phyloP scores from a whole-genome alignment of 2,329 filamentous ascomycete species.

The Pochonia chlamydosporia region DNA sequence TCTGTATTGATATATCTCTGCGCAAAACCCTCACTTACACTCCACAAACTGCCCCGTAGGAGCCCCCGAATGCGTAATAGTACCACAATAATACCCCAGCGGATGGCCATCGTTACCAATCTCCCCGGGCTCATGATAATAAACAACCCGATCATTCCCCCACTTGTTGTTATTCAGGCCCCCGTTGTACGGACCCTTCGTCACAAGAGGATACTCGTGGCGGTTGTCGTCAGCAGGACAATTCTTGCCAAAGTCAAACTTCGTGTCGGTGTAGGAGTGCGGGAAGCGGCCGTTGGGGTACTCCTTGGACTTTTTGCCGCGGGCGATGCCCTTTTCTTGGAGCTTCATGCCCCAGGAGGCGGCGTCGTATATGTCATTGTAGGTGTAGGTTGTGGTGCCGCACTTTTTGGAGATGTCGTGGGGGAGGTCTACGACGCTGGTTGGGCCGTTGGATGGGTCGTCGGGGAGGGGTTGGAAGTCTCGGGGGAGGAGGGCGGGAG shows the following conservation, averaged over 20 bases:
- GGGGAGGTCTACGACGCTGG: no score
- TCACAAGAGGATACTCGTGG: no score
- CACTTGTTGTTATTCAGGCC: neutral
- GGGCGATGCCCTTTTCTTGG: neutral
- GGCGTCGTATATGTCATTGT: neutral
- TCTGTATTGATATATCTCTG: no score
- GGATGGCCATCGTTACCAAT: neutral
- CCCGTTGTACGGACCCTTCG: neutral
- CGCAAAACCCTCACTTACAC: neutral
- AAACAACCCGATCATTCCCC: neutral
- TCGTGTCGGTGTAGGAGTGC: no score
- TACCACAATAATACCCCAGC: neutral
- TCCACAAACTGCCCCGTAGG: neutral
- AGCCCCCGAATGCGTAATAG: neutral
- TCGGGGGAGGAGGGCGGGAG: no score
- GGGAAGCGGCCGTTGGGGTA: no score
- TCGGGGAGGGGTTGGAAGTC: no score
- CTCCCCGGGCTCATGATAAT: neutral
- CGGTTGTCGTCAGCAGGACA: no score
- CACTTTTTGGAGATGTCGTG: neutral
- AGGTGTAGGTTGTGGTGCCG: neutral
- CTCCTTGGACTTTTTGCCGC: neutral
- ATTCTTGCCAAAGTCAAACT: neutral
- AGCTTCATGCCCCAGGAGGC: neutral
- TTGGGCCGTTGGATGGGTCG: no score